phyloP scores from a whole-genome alignment of 345 rosid species.

The Excoecaria cochinchinensis region DNA sequence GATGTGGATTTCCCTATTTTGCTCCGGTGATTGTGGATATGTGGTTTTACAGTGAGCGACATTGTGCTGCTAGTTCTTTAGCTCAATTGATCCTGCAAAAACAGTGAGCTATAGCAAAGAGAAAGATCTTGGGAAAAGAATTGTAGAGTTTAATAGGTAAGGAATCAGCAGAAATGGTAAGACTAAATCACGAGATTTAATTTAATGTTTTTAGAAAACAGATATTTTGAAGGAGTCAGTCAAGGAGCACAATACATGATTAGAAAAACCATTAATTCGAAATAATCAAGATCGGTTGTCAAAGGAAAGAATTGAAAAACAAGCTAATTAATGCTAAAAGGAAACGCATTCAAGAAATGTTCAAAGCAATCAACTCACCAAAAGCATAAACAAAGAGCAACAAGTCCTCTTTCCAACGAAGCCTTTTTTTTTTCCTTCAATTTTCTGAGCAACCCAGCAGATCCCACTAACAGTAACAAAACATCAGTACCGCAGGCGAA shows the following conservation, averaged over 20 bases:
- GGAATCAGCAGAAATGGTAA: not conserved
- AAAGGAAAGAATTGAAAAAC: not conserved
- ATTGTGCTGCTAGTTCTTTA: not conserved
- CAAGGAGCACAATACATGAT: not conserved
- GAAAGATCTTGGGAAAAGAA: not conserved
- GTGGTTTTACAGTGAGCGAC: constrained; percentile 23
- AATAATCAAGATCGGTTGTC: not conserved
- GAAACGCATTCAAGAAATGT: not conserved
- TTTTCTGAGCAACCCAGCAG: constrained; percentile 1
- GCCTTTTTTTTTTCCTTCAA: not conserved
- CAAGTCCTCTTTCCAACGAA: not conserved
- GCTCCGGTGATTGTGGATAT: constrained; percentile 8
- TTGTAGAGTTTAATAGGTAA: not conserved
- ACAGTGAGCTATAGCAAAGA: not conserved
- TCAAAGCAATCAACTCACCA: constrained; percentile 8
- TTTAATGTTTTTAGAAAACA: not conserved
- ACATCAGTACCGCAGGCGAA: not conserved
- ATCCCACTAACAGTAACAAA: not conserved
- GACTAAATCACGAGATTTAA: no score
- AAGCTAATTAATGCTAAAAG: not conserved
- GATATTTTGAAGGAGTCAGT: not conserved
- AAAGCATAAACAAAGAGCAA: not conserved
- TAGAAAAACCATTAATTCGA: not conserved
- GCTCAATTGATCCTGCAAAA: not conserved
- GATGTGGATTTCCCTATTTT: constrained; percentile 24